Evolutionary conservation across 306 rosid species (phyloP), one percentile per base, ranked within the genome.

Genomic region (Arachis hypogaea): DNA sequence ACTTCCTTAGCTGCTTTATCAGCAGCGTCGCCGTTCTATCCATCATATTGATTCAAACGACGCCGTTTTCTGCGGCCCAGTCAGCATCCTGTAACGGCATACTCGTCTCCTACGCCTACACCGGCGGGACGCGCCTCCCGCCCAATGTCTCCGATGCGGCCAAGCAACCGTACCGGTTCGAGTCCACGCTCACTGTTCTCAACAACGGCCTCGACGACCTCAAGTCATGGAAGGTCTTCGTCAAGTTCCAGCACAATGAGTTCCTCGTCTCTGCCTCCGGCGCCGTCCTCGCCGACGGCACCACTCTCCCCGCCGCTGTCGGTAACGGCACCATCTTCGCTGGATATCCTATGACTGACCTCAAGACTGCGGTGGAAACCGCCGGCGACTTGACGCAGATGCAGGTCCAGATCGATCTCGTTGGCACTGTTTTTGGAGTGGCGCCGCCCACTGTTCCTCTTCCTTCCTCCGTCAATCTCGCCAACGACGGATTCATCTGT

Each of bases 361-460:
- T 95, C 73, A 88, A 88, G 77, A 90, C 99, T 49, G 99, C 99
- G 59, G 84, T 81, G 11, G 85, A 88, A 72, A 95, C 99, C 0
- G 99, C 99, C 1, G 99, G 99, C 0, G 99, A 95, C 58, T 33
- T 87, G 80, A 80, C 83, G 47, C 98, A 95, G 96, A 92, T 88
- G 96, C 81, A 84, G 77, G 89, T 81, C 54, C 85, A 82, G 90
- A 83, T 95, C 69, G 7, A 83, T 1, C 63, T 95, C 58, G 29
- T 88, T 5, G 99, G 99, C n/a, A 85, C 92, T 2, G 92, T 86
- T 63, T 92, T 84, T 33, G 99, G 99, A 0, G 92, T 92, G 4
- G 89, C 78, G 68, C 85, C 97, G 5, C 97, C 99, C 0, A 41
- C 0, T 3, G 82, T 77, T 68, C 98, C 99, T 0, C 41, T 95